A percentile compares a stretch with the other conserved stretches of the same genome.
Evolutionary conservation across 768 basidiomycete species (phyloP).

Genomic region (Dioszegia aurantiaca): DNA sequence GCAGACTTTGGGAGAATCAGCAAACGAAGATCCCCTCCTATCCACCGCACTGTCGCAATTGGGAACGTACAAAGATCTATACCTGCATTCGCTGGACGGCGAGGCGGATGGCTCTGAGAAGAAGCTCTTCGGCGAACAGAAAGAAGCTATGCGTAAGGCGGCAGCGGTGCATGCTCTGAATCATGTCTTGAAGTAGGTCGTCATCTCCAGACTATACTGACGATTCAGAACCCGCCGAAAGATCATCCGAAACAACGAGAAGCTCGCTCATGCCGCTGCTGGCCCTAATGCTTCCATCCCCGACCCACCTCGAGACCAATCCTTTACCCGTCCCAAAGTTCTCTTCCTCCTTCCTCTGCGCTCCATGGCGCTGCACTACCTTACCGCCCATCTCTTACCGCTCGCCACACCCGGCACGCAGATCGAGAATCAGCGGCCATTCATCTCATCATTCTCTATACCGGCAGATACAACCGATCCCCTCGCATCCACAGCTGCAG

Average conservation of each 20-base stretch:
- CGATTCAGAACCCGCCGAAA: constrained; percentile 76
- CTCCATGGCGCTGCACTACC: constrained; percentile 77
- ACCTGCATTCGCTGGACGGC: constrained; percentile 65
- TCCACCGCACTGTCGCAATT: constrained; percentile 61
- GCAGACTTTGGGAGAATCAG: constrained; percentile 57
- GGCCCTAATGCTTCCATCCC: constrained; percentile 56
- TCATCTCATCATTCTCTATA: constrained; percentile 75
- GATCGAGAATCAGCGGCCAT: constrained; percentile 82
- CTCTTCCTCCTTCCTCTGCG: constrained; percentile 92
- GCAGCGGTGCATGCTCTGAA: constrained; percentile 77
- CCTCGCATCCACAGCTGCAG: constrained; percentile 57
- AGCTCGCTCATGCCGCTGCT: constrained; percentile 63
- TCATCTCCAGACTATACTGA: constrained; percentile 5
- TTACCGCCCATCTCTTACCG: constrained; percentile 71
- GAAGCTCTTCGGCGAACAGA: constrained; percentile 52
- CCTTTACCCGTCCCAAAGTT: constrained; percentile 92
- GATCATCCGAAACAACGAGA: constrained; percentile 90
- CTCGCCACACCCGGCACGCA: constrained; percentile 68
- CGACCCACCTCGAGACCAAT: constrained; percentile 77
- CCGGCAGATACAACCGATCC: constrained; percentile 71
- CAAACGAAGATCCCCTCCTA: constrained; percentile 26
- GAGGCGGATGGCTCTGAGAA: constrained; percentile 54
- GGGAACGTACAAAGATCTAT: constrained; percentile 70
- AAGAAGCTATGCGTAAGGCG: constrained; percentile 64
- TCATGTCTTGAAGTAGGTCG: constrained; percentile 77